These are phyloP conservation scores for Trifolium fragiferum DNA, from an alignment of 306 rosid species.

Conservation along the genomic window DNA sequence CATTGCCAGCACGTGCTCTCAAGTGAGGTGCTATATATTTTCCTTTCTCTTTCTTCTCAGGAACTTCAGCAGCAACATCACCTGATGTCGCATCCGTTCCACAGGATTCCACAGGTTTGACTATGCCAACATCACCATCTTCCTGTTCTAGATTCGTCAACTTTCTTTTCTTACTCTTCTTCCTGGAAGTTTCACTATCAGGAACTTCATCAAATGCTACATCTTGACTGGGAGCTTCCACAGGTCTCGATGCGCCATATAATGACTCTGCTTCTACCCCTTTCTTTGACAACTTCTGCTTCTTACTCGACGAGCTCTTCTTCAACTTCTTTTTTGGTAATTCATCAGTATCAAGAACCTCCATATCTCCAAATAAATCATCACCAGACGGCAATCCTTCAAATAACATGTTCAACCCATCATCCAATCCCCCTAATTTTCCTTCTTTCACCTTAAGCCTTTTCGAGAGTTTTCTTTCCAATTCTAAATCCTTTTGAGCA, in stretches of 20 bases:
- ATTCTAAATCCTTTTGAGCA: slow-evolving; percentile 67
- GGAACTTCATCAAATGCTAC: slow-evolving; percentile 46
- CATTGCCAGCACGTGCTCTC: slow-evolving; percentile 70
- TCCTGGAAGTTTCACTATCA: slow-evolving; percentile 32
- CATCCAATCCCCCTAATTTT: slow-evolving; percentile 72
- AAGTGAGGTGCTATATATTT: slow-evolving; percentile 79
- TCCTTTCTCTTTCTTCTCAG: slow-evolving; percentile 42
- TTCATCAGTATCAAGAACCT: slow-evolving; percentile 25
- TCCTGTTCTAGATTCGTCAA: slow-evolving; percentile 41
- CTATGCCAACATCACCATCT: slow-evolving; percentile 23
- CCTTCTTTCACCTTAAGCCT: slow-evolving; percentile 86
- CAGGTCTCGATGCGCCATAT: slow-evolving; percentile 30
- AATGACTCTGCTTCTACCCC: slow-evolving; percentile 38
- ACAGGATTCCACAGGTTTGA: slow-evolving; percentile 37
- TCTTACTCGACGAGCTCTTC: slow-evolving; percentile 47
- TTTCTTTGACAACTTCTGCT: slow-evolving; percentile 43
- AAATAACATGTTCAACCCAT: slow-evolving; percentile 65
- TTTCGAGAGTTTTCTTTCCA: slow-evolving; percentile 85
- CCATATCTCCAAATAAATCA: slow-evolving; percentile 53
- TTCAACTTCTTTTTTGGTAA: slow-evolving; percentile 47
- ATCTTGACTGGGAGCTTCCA: slow-evolving; percentile 42
- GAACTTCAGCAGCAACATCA: slow-evolving; percentile 46
- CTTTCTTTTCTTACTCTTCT: slow-evolving; percentile 58
- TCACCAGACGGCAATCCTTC: slow-evolving; percentile 53
- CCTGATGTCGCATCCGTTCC: slow-evolving; percentile 35